Conservation (phyloP, 1,139 yeast species). For the Yamadazyma triangularis region DNA sequence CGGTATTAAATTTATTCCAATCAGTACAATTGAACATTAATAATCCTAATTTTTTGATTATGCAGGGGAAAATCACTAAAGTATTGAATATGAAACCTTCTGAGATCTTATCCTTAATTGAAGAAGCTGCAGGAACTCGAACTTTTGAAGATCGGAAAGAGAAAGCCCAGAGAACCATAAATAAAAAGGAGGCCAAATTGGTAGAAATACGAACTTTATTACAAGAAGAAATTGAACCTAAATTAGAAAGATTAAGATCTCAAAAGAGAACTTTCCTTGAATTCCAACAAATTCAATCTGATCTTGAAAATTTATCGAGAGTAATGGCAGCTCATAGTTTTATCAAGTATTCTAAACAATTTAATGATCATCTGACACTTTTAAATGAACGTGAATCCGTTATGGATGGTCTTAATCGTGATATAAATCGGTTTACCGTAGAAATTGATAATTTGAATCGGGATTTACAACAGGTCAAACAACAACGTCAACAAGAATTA, state of each 20-base stretch:
- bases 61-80: slow-evolving; percentile 98
- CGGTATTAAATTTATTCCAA: slow-evolving; percentile 86
- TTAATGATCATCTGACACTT: slow-evolving; percentile 35
- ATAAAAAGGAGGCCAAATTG: slow-evolving; percentile 81
- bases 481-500: slow-evolving; percentile 55
- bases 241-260: slow-evolving; percentile 70
- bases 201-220: slow-evolving; percentile 70
- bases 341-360: slow-evolving; percentile 36
- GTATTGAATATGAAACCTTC: slow-evolving; percentile 94
- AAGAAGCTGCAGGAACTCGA: slow-evolving; percentile 97
- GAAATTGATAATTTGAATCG: slow-evolving; percentile 60
- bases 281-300: slow-evolving; percentile 79
- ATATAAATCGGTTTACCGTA: slow-evolving; percentile 39
- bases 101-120: slow-evolving; percentile 85
- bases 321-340: slow-evolving; percentile 80
- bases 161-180: slow-evolving; percentile 87
- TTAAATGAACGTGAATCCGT: slow-evolving; percentile 32
- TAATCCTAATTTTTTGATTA: slow-evolving; percentile 92
- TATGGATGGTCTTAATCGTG: slow-evolving; percentile 30
- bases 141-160: slow-evolving; percentile 93
- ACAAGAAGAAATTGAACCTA: slow-evolving; percentile 89
- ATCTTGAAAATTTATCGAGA: slow-evolving; percentile 69
- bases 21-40: slow-evolving; percentile 94
- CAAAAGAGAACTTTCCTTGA: slow-evolving; percentile 84
- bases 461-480: slow-evolving; percentile 56